A percentile compares a stretch with the other conserved stretches of the same genome.
These are phyloP conservation scores for Mycena sp. DNA, from an alignment of 1,284 basidiomycete species.

Conservation along the genomic window DNA sequence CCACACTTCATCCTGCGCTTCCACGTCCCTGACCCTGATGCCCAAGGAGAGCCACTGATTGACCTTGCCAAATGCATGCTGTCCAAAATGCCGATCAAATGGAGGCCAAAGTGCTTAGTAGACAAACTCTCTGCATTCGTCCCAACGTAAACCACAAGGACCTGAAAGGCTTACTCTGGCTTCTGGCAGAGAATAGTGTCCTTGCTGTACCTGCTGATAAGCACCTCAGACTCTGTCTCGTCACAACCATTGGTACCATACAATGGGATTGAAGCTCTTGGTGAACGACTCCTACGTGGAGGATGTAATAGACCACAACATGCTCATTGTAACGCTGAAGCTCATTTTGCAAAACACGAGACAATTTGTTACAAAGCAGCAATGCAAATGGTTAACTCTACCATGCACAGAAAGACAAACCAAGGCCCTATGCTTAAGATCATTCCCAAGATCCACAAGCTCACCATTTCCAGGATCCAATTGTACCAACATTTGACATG, in stretches of 20 bases:
- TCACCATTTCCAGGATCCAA: constrained; percentile 23
- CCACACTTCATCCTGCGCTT: not conserved
- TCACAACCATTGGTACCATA: constrained; percentile 17
- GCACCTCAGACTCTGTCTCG: constrained; percentile 13
- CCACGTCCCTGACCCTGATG: constrained; percentile 10
- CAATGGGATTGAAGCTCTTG: constrained; percentile 18
- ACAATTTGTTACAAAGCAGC: constrained; percentile 19
- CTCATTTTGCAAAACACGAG: constrained; percentile 3
- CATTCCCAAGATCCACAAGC: constrained; percentile 30
- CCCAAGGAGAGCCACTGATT: constrained; percentile 14
- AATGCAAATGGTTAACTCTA: constrained; percentile 18
- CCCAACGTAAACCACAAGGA: constrained; percentile 21
- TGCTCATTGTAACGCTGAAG: not conserved
- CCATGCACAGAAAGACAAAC: constrained; percentile 2
- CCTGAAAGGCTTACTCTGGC: constrained; percentile 14
- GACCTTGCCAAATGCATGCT: constrained; percentile 18
- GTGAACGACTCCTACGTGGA: constrained; percentile 24
- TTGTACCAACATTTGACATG: constrained; percentile 22
- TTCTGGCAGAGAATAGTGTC: constrained; percentile 9
- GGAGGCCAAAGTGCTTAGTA: constrained; percentile 24
- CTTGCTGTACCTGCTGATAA: constrained; percentile 15
- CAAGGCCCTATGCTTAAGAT: constrained; percentile 27
- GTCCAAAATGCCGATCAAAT: not conserved
- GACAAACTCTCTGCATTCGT: constrained; percentile 13
- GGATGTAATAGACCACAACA: constrained; percentile 16